Evolutionary conservation across 768 basidiomycete species (phyloP).

Genomic region (Cystobasidiopsis lactophilus): DNA sequence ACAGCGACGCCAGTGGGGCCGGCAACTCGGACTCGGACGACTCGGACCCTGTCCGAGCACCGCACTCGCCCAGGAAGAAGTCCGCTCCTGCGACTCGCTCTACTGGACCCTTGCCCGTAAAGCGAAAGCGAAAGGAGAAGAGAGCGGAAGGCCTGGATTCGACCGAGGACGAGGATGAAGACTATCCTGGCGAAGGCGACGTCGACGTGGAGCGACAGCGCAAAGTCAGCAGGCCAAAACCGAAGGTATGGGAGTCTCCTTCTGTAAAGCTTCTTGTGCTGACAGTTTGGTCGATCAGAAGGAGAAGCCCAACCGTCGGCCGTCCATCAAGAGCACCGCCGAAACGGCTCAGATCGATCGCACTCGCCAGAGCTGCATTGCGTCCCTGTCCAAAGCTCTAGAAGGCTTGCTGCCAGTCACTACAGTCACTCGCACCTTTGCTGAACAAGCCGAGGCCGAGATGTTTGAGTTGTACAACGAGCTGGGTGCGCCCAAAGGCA

Average conservation of each 20-base stretch:
- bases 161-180: constrained; percentile 36
- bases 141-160: constrained; percentile 35
- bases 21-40: neutral
- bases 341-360: constrained; percentile 7
- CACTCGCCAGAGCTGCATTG: constrained; percentile 14
- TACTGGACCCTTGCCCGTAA: constrained; percentile 26
- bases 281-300: neutral
- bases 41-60: neutral
- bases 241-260: neutral
- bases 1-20: constrained; percentile 15
- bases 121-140: constrained; percentile 23
- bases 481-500: constrained; percentile 24
- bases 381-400: constrained; percentile 13
- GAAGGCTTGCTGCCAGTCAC: constrained; percentile 10
- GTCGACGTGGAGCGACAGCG: neutral
- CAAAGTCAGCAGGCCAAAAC: neutral
- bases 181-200: constrained; percentile 37
- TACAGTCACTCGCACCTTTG: constrained; percentile 15
- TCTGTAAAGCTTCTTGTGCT: neutral
- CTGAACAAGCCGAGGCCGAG: constrained; percentile 49
- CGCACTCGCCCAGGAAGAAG: neutral
- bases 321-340: neutral
- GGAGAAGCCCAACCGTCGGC: neutral
- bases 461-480: constrained; percentile 57
- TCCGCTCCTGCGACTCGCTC: neutral